These are phyloP conservation scores for Cercospora berteroae DNA, from an alignment of 2,329 filamentous ascomycete species.

Conservation along the genomic window DNA sequence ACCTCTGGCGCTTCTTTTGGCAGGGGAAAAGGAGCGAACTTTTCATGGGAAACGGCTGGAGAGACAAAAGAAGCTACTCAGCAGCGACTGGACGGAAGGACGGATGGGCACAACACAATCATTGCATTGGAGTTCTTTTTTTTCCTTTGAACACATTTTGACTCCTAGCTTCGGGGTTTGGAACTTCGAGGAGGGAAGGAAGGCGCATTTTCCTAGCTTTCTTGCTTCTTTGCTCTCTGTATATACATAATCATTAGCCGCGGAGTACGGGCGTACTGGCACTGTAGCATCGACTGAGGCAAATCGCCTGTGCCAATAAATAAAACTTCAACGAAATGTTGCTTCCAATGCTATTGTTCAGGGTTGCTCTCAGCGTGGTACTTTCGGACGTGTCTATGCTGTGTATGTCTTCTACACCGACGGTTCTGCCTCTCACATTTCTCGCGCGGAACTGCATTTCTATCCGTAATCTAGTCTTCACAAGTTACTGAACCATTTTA, in stretches of 20 bases:
- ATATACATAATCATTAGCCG: background rate
- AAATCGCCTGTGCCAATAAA: background rate
- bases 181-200: background rate
- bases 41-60: background rate
- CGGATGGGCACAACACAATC: background rate
- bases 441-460: background rate
- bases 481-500: background rate
- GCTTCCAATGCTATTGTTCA: background rate
- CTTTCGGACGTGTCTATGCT: background rate
- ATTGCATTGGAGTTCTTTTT: background rate
- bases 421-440: background rate
- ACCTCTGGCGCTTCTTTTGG: background rate
- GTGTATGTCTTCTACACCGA: no score
- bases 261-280: background rate
- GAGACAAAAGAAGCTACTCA: background rate
- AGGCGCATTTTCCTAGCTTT: background rate
- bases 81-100: background rate
- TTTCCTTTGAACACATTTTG: background rate
- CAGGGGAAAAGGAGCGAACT: background rate
- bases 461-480: background rate
- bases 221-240: background rate
- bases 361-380: background rate
- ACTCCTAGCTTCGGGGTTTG: background rate
- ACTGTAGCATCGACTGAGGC: background rate
- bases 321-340: background rate